These are phyloP conservation scores for Mycosphaerelloides madeirae DNA, from an alignment of 2,329 filamentous ascomycete species.

Conservation along the genomic window DNA sequence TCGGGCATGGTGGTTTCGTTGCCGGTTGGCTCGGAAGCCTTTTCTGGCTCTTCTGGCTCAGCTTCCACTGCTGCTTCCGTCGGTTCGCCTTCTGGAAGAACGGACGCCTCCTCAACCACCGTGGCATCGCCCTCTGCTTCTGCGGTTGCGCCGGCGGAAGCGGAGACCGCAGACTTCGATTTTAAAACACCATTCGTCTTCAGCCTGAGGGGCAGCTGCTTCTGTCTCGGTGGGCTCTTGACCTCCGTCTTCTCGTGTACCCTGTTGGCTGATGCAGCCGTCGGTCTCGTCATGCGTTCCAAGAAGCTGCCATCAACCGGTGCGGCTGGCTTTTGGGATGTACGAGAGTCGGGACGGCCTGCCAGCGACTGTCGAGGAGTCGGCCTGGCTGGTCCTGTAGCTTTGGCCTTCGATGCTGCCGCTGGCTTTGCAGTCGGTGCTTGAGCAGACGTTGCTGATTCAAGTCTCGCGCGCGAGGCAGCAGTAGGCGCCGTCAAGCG, in stretches of 20 bases:
- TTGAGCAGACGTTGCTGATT: slow-evolving; percentile 25
- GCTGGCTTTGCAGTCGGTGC: slow-evolving; percentile 27
- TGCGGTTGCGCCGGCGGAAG: background rate
- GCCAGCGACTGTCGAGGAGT: slow-evolving; percentile 36
- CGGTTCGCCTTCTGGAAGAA: background rate
- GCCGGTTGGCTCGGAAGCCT: background rate
- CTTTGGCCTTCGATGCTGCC: slow-evolving; percentile 28
- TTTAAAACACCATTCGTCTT: slow-evolving; percentile 16
- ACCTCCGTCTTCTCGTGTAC: slow-evolving; percentile 55
- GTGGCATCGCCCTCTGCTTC: background rate
- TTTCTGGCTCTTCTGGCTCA: background rate
- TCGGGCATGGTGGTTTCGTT: slow-evolving; percentile 5
- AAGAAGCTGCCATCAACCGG: slow-evolving; percentile 67
- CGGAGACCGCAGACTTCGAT: background rate
- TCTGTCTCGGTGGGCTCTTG: slow-evolving; percentile 34
- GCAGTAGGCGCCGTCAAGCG: slow-evolving; percentile 67
- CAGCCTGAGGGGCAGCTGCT: slow-evolving; percentile 12
- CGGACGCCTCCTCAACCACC: background rate
- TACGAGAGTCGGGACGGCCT: slow-evolving; percentile 45
- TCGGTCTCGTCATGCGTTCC: slow-evolving; percentile 78
- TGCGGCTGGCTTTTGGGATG: slow-evolving; percentile 42
- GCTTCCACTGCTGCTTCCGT: background rate
- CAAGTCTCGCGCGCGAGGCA: slow-evolving; percentile 61
- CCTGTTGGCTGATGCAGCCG: slow-evolving; percentile 64
- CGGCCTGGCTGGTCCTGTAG: slow-evolving; percentile 29